phyloP scores from a whole-genome alignment of 805 yeast genomes.

The Wickerhamiella occidentalis region DNA sequence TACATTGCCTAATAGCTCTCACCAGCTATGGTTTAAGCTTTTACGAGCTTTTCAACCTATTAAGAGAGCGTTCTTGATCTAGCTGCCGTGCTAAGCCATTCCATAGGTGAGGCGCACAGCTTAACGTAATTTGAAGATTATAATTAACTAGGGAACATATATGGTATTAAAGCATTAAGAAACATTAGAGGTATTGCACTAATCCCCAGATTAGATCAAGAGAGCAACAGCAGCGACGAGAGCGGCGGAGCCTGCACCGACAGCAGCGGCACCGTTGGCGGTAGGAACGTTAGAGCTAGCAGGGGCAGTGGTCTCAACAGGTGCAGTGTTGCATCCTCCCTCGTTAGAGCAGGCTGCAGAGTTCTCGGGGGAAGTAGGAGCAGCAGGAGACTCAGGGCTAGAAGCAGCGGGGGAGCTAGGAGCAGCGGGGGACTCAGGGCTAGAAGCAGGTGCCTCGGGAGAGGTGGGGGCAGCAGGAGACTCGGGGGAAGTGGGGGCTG shows the following conservation, averaged over 20 bases:
- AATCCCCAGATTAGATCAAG: neutral
- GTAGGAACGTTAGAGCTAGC: neutral
- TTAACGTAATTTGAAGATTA: too few species aligned
- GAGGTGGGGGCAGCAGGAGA: neutral
- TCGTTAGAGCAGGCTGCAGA: neutral
- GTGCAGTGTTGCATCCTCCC: neutral
- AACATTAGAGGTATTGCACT: neutral
- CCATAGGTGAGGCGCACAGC: too few species aligned
- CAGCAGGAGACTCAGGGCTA: neutral
- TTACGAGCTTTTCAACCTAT: too few species aligned
- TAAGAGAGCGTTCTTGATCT: too few species aligned
- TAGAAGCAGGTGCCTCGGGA: neutral
- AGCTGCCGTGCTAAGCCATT: too few species aligned
- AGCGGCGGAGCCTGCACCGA: constrained; percentile 2
- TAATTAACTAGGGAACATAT: neutral
- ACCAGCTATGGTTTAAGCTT: too few species aligned
- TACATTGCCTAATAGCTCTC: too few species aligned
- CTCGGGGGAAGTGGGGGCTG: neutral
- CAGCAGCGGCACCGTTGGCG: constrained; percentile 7
- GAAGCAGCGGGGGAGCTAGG: neutral
- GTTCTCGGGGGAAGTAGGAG: constrained; percentile 10
- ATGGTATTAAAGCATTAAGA: neutral
- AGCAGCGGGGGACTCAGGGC: neutral
- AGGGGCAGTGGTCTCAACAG: neutral
- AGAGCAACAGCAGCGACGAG: constrained; percentile 11